Evolutionary conservation across 192 early-diverging fungal genomes (phyloP), one percentile per base, ranked within the genome.

Genomic region (Allomyces javanicus): DNA sequence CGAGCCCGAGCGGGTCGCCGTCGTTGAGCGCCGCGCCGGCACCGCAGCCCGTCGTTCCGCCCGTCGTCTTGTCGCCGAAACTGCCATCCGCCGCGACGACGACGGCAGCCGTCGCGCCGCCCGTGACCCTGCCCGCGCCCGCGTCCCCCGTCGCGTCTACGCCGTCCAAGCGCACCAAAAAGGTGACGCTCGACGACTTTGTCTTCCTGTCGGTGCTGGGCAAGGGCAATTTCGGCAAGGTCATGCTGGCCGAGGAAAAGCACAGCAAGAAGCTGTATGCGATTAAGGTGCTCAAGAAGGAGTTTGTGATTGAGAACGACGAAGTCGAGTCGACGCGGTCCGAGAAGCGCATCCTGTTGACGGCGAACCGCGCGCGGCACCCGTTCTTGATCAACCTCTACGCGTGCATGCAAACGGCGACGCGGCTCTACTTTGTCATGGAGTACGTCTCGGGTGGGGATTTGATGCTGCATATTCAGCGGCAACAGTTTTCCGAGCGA

Each of bases 141-240:
- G 50, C 50, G 50, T 58, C 50, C 17, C 17, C 50, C 4, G 10
- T 14, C 4, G 10, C 21, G 7, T 4, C 17, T 2, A 14, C 21
- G 50, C 64, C 66, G 55, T n/a, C 10, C 7, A 44, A 24, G 23
- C 11, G 33, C 43, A 21, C 72, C 14, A 71, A 77, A 22, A 87
- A 87, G 64, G 85, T 96, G 61, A 84, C 87, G 1, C 72, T 94
- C 23, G 89, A 95, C 63, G 93, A 99, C 71, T 99, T 99, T 68
- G 88, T 84, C 66, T 92, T 99, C 65, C 69, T 93, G 64, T 89
- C 93, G 23, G 94, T 99, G 3, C 77, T 99, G 14, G 96, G 96
- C 67, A 96, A 94, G 74, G 96, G 96, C 64, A 97, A 96, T 78
- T 99, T 96, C 83, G 96, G 96, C 72, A 99, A 99, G 79, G 94